A percentile compares a stretch with the other conserved stretches of the same genome.
These are phyloP conservation scores for Zalerion maritima DNA, from an alignment of 495 filamentous ascomycete species.

Conservation along the genomic window DNA sequence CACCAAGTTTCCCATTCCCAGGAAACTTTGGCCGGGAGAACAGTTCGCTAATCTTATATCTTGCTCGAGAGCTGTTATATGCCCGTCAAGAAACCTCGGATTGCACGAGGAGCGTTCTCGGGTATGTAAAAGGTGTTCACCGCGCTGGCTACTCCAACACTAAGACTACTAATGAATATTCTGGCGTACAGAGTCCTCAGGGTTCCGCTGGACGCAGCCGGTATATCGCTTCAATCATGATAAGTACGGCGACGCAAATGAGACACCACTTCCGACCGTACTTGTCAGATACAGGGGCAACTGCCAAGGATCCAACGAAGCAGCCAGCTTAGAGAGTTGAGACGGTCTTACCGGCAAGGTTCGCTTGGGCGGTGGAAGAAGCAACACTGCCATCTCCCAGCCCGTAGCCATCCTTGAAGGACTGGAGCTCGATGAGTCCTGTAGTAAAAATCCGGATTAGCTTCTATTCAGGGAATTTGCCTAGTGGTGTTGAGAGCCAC, in stretches of 20 bases:
- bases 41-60: no score
- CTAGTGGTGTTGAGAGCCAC: no score
- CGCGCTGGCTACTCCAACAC: conserved; percentile 48
- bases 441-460: no score
- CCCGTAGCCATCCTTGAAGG: no score
- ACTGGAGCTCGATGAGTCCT: no score
- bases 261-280: conserved; percentile 26
- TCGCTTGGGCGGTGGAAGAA: no score
- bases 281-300: conserved; percentile 34
- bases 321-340: conserved; percentile 39
- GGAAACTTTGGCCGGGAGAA: no score
- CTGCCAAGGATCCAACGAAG: conserved; percentile 41
- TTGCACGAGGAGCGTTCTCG: conserved; percentile 47
- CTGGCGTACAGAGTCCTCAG: no score
- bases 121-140: conserved; percentile 35
- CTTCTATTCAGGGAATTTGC: no score
- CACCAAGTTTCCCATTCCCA: no score
- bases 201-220: conserved; percentile 13
- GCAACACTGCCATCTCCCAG: no score
- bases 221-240: conserved; percentile 9
- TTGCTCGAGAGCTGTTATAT: conserved; percentile 48
- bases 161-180: conserved; percentile 42
- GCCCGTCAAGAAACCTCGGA: conserved; percentile 44
- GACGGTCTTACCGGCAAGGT: no score
- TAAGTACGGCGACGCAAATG: conserved; percentile 9